Evolutionary conservation across 495 filamentous ascomycete genomes (phyloP).

Genomic region (Tuber brumale): DNA sequence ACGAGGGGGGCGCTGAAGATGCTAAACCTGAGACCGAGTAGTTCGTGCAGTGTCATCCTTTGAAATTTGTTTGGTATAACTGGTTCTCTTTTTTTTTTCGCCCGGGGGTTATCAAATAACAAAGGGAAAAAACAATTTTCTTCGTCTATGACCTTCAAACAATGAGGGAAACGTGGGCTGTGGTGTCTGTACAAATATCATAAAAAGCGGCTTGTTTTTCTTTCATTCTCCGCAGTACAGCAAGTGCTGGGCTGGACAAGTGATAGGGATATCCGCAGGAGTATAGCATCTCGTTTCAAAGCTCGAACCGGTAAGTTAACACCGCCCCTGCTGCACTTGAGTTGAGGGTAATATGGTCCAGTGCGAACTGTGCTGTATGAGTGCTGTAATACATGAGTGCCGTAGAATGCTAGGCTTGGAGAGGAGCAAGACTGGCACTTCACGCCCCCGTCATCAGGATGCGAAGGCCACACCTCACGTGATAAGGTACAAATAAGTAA

Average conservation of each 20-base stretch:
- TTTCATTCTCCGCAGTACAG: not conserved
- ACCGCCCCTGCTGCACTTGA: not conserved
- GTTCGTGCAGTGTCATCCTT: not conserved
- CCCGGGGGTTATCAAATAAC: not conserved
- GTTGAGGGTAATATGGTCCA: not conserved
- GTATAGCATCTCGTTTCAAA: not conserved
- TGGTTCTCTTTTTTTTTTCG: not conserved
- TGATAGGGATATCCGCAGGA: not conserved
- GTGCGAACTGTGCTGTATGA: not conserved
- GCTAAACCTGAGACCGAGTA: not conserved
- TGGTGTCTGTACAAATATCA: constrained; percentile 5
- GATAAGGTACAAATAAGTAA: not conserved
- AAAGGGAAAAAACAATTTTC: not conserved
- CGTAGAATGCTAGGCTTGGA: not conserved
- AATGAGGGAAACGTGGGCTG: not conserved
- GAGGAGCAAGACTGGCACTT: not conserved
- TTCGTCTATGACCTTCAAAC: not conserved
- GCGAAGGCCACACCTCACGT: not conserved
- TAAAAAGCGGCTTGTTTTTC: not conserved
- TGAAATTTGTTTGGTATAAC: not conserved
- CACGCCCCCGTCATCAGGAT: not conserved
- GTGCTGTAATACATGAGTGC: not conserved
- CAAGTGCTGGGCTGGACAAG: not conserved
- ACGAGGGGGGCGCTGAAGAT: constrained; percentile 16
- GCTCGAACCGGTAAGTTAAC: not conserved